Evolutionary conservation across 2,329 filamentous ascomycete species (phyloP).

Genomic region (Sporothrix luriei): DNA sequence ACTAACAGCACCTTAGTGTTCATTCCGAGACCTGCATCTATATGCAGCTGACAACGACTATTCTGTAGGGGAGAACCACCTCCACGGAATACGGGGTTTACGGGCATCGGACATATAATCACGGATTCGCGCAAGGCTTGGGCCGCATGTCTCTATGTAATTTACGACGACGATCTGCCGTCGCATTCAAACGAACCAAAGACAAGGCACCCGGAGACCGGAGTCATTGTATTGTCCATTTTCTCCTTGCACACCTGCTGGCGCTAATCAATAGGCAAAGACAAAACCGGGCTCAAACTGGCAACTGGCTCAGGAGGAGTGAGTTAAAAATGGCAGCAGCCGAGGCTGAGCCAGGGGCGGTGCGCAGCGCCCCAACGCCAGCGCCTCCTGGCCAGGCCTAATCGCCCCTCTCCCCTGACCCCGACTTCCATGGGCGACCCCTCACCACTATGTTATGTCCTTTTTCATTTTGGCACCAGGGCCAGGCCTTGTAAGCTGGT

Average conservation of each 20-base stretch:
- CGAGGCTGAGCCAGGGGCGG: slow-evolving; percentile 19
- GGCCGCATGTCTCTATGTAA: too few relatives aligned
- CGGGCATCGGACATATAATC: too few relatives aligned
- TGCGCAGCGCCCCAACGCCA: slow-evolving; percentile 21
- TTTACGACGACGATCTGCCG: too few relatives aligned
- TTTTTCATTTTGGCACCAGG: background rate
- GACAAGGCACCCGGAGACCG: background rate
- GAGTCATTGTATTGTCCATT: background rate
- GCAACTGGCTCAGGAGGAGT: background rate
- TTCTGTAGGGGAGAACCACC: too few relatives aligned
- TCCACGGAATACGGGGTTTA: too few relatives aligned
- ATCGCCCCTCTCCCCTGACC: background rate
- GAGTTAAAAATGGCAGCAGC: slow-evolving; percentile 21
- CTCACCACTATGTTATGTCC: background rate
- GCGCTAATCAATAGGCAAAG: background rate
- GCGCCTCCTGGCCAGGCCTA: background rate
- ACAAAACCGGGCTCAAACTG: background rate
- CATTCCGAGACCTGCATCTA: too few relatives aligned
- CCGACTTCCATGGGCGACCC: background rate
- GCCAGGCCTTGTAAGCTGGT: background rate
- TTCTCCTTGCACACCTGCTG: too few relatives aligned
- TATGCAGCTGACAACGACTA: too few relatives aligned
- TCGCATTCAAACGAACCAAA: background rate
- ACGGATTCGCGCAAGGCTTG: too few relatives aligned
- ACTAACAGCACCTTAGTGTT: too few relatives aligned